phyloP scores from a whole-genome alignment of 352 stramenopile species.

The Pythium apleroticum region DNA sequence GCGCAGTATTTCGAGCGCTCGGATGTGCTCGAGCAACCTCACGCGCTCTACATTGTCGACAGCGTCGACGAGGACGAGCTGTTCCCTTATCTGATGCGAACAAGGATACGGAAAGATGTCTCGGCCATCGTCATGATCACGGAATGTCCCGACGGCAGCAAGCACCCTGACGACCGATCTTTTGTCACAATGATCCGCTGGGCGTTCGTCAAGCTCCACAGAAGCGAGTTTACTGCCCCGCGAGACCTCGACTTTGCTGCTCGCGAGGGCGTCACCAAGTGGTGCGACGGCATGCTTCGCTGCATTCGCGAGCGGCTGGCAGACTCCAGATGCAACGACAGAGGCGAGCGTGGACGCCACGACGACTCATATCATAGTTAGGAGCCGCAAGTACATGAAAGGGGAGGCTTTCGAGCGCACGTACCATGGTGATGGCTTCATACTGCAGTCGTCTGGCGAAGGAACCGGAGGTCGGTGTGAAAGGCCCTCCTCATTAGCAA shows the following conservation, averaged over 20 bases:
- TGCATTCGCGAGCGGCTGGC: conserved; percentile 11
- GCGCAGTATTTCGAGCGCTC: conserved; percentile 3
- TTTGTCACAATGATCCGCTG: conserved; percentile 12
- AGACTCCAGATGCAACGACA: no score
- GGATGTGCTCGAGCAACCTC: neutral
- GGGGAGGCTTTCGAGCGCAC: no score
- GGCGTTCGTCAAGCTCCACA: conserved; percentile 15
- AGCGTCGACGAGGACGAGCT: conserved; percentile 16
- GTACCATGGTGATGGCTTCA: no score
- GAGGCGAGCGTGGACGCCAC: no score
- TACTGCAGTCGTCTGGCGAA: no score
- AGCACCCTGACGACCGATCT: neutral
- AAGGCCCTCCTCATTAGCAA: no score
- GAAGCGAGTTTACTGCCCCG: neutral
- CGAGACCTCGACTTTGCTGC: conserved; percentile 3
- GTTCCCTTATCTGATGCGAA: conserved; percentile 18
- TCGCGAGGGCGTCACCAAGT: conserved; percentile 8
- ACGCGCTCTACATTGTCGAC: conserved; percentile 5
- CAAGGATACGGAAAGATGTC: conserved; percentile 37
- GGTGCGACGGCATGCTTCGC: conserved; percentile 20
- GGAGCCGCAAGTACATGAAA: no score
- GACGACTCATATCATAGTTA: no score
- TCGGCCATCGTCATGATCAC: conserved; percentile 11
- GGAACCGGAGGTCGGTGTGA: no score
- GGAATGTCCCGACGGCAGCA: neutral